Percentiles rank a stretch among this genome's conserved stretches.
Conservation (phyloP, 495 filamentous ascomycete genomes). For the Thermochaetoides thermophila region DNA sequence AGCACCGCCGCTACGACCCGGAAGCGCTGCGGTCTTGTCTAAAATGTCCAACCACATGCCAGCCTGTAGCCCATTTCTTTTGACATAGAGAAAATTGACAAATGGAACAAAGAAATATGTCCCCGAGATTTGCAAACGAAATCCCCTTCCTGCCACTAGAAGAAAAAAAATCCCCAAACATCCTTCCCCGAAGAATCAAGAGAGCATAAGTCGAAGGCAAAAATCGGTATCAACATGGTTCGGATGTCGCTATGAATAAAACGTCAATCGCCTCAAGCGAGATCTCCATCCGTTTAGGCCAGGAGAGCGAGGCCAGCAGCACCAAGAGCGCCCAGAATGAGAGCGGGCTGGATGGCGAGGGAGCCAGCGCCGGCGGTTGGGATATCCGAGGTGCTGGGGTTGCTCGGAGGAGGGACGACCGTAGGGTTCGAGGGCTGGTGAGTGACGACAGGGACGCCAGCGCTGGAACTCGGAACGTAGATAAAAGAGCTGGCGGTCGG, state of each 20-base stretch:
- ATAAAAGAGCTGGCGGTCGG: slow-evolving; percentile 23
- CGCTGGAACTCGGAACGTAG: slow-evolving; percentile 13
- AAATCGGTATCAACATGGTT: too few relatives aligned
- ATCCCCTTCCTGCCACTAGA: not conserved
- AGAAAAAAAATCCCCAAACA: slow-evolving; percentile 15
- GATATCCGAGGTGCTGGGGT: slow-evolving; percentile 10
- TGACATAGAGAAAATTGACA: slow-evolving; percentile 2
- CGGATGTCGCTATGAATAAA: too few relatives aligned
- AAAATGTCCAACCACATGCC: slow-evolving; percentile 14
- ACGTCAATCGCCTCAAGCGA: too few relatives aligned
- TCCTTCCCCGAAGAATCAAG: slow-evolving; percentile 11
- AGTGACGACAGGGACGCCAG: slow-evolving; percentile 13
- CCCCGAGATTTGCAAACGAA: slow-evolving; percentile 11
- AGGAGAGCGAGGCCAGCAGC: slow-evolving; percentile 29
- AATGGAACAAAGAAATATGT: too few relatives aligned
- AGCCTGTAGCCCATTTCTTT: slow-evolving; percentile 14
- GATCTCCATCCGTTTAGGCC: slow-evolving; percentile 23
- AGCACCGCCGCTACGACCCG: not conserved
- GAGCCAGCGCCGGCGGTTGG: slow-evolving; percentile 20
- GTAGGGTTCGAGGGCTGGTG: slow-evolving; percentile 5
- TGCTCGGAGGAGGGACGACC: slow-evolving; percentile 1
- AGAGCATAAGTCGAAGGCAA: too few relatives aligned
- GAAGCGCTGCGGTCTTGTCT: slow-evolving; percentile 3
- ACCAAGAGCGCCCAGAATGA: slow-evolving; percentile 27
- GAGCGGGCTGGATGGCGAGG: slow-evolving; percentile 24